phyloP scores from a whole-genome alignment of 805 yeast species.

The Candida argentea region DNA sequence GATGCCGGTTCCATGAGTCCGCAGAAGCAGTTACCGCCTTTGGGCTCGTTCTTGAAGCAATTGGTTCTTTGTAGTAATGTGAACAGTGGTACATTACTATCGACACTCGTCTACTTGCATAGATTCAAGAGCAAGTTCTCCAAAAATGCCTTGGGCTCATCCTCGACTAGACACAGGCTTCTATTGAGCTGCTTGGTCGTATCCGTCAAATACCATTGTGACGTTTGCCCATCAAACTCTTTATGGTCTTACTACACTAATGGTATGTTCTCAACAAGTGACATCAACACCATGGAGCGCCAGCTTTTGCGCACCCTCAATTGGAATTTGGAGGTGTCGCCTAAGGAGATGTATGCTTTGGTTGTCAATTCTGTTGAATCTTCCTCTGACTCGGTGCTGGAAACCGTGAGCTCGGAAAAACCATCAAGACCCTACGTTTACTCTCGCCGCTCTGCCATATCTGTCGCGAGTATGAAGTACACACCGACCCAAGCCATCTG shows the following conservation, averaged over 20 bases:
- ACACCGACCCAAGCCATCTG: no score
- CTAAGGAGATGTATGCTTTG: slow-evolving; percentile 34
- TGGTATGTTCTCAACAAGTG: slow-evolving; percentile 56
- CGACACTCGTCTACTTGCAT: slow-evolving; percentile 60
- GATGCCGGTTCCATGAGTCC: slow-evolving; percentile 17
- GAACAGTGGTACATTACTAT: slow-evolving; percentile 69
- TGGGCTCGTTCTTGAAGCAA: slow-evolving; percentile 64
- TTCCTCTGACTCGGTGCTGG: no score
- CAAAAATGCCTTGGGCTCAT: slow-evolving; percentile 62
- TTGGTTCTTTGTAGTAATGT: slow-evolving; percentile 68
- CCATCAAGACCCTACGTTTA: no score
- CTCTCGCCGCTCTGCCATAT: no score
- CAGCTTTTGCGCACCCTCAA: slow-evolving; percentile 57
- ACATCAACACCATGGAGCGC: slow-evolving; percentile 73
- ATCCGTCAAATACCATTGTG: slow-evolving; percentile 68
- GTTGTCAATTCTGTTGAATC: no score
- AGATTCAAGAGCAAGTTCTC: slow-evolving; percentile 54
- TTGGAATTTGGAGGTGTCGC: slow-evolving; percentile 53
- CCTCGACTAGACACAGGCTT: slow-evolving; percentile 73
- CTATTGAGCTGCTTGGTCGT: slow-evolving; percentile 65
- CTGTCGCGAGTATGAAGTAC: no score
- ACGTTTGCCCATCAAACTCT: slow-evolving; percentile 64
- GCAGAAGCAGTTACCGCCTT: slow-evolving; percentile 50
- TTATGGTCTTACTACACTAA: slow-evolving; percentile 79
- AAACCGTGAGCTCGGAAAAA: no score